phyloP scores from a whole-genome alignment of 805 yeast species.

The Wickerhamomyces hampshirensis region DNA sequence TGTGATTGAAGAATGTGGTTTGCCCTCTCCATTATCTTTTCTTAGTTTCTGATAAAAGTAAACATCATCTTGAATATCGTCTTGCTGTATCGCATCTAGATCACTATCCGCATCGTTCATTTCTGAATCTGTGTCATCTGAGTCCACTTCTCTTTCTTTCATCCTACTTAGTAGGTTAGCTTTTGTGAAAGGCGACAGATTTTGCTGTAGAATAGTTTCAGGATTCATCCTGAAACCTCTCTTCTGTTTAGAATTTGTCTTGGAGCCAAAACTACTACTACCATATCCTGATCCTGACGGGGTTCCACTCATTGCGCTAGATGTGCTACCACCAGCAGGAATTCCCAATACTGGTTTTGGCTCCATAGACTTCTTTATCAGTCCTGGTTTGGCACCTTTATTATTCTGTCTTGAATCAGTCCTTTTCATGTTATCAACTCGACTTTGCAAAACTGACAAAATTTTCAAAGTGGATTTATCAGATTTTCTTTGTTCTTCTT shows the following conservation, averaged over 20 bases:
- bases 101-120: conserved; percentile 25
- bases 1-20: neutral
- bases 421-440: conserved; percentile 9
- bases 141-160: conserved; percentile 13
- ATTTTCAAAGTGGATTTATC: conserved; percentile 9
- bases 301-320: neutral
- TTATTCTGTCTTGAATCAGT: conserved; percentile 5
- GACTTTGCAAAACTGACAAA: conserved; percentile 12
- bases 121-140: conserved; percentile 24
- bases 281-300: neutral
- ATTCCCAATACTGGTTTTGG: neutral
- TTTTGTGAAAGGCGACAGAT: conserved; percentile 22
- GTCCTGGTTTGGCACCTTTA: conserved; percentile 1
- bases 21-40: neutral
- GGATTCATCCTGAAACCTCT: neutral
- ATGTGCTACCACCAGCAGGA: neutral
- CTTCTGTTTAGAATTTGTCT: conserved; percentile 5
- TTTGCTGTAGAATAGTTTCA: conserved; percentile 2
- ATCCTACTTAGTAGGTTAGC: conserved; percentile 19
- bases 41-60: too few species aligned
- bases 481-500: conserved; percentile 8
- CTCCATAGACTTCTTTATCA: neutral
- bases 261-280: neutral
- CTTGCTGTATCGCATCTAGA: conserved; percentile 11
- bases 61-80: conserved; percentile 10